Conservation (phyloP, 805 yeast species). For the Candida coleopterorum region DNA sequence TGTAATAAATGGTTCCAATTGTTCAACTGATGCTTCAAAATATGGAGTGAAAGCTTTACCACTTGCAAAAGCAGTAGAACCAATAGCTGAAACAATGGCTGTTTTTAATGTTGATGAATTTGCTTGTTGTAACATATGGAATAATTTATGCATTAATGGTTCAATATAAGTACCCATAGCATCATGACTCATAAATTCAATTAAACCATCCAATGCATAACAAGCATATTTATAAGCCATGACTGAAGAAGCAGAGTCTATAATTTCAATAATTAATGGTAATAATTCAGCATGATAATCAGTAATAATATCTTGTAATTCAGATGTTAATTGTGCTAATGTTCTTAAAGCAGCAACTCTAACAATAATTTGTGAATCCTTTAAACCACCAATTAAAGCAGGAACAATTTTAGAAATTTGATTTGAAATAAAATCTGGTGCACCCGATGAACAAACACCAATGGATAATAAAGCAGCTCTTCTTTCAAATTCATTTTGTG, state of each 20-base stretch:
- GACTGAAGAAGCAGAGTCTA: slow-evolving; percentile 79
- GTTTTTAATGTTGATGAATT: slow-evolving; percentile 69
- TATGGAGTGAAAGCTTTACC: slow-evolving; percentile 85
- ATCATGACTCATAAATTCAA: slow-evolving; percentile 87
- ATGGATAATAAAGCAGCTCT: slow-evolving; percentile 82
- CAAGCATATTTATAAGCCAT: slow-evolving; percentile 89
- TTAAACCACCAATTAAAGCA: slow-evolving; percentile 68
- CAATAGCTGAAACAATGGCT: slow-evolving; percentile 90
- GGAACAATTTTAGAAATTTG: slow-evolving; percentile 73
- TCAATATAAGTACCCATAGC: slow-evolving; percentile 77
- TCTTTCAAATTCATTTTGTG: slow-evolving; percentile 70
- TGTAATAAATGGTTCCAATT: slow-evolving; percentile 76
- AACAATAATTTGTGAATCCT: slow-evolving; percentile 70
- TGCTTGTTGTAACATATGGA: slow-evolving; percentile 76
- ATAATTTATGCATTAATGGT: slow-evolving; percentile 84
- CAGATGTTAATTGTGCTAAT: slow-evolving; percentile 70
- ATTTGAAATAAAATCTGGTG: slow-evolving; percentile 84
- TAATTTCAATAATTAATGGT: slow-evolving; percentile 81
- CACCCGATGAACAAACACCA: slow-evolving; percentile 83
- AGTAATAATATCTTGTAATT: slow-evolving; percentile 80
- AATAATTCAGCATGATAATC: slow-evolving; percentile 76
- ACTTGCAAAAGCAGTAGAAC: slow-evolving; percentile 94
- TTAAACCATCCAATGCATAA: slow-evolving; percentile 81
- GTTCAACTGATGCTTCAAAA: slow-evolving; percentile 75
- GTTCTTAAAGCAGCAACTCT: slow-evolving; percentile 83